phyloP scores from a whole-genome alignment of 2,329 filamentous ascomycete genomes.

The Incumbomyces lentus region DNA sequence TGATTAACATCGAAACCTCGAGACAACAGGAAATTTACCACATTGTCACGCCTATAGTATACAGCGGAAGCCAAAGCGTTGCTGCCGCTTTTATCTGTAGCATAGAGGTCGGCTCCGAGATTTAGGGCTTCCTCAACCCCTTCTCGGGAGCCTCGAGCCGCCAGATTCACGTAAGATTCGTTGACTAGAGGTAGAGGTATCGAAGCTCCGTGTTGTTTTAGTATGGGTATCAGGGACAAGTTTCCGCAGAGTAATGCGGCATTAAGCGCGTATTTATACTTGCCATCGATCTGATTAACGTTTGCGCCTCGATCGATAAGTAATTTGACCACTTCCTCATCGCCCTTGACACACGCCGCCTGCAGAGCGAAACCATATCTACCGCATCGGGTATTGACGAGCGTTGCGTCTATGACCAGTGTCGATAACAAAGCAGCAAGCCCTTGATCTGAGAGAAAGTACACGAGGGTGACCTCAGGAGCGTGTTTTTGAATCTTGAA shows the following conservation, averaged over 20 bases:
- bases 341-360: slow-evolving; percentile 3
- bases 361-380: slow-evolving; percentile 7
- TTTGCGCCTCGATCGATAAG: slow-evolving; percentile 6
- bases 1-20: no score
- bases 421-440: background rate
- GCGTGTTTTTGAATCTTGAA: background rate
- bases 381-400: slow-evolving; percentile 3
- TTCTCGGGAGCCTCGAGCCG: no score
- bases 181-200: no score
- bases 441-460: slow-evolving; percentile 4
- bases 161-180: no score
- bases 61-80: no score
- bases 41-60: no score
- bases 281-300: slow-evolving; percentile 4
- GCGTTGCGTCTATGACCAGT: slow-evolving; percentile 1
- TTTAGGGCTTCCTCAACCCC: no score
- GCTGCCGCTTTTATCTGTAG: no score
- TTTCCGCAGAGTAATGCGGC: slow-evolving; percentile 1
- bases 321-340: slow-evolving; percentile 2
- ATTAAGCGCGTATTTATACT: slow-evolving; percentile 6
- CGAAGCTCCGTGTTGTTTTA: no score
- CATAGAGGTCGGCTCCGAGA: no score
- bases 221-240: background rate
- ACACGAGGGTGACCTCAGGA: slow-evolving; percentile 1
- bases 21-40: no score